Evolutionary conservation across 2,329 filamentous ascomycete species (phyloP), one percentile per base, ranked within the genome.

Genomic region (Cordyceps cateniannulata): DNA sequence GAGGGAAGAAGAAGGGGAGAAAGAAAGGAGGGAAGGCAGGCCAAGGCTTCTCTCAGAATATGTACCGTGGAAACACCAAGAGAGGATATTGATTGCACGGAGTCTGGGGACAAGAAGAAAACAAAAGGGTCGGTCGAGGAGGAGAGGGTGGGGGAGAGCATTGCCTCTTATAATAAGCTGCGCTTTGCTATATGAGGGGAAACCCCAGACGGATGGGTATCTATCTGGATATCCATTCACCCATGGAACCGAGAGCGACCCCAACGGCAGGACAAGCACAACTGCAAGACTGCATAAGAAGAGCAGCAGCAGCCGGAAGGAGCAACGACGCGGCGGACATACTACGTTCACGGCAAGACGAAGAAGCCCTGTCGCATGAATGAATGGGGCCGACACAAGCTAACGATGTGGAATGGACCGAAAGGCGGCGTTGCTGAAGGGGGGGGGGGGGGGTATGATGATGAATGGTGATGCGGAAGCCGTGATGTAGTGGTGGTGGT

Each of bases 391-490:
- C 44, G 54, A 24, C 27, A 49, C 44, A 48, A 57, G 54, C 29
- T 48, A 56, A n/a, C 35, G 32, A 49, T 40, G 55, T 58, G 54
- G 54, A 50, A 58, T 58, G 54, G 52, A 54, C 42, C 42, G 42
- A 45, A 12, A 20, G 18, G 48, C 24, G 54, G 44, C 40, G 32
- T 18, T 29, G 32, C 20, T 49, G 32, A 25, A n/a, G 42, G 20
- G 44, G 20, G 54, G 22, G 55, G 55, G 55, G 55, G 55, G 35
- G 55, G 49, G 45, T 42, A n/a, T 42, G 10, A n/a, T 29, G 55
- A 44, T 58, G 45, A 49, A n/a, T 29, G 55, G 55, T 58, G 45
- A 49, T 49, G 55, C 55, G 55, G 55, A 58, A 58, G 55, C 55
- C 45, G 55, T 45, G 55, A 35, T 42, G 29, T 32, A 32, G 29